Evolutionary conservation across 2,329 filamentous ascomycete genomes (phyloP).

Genomic region (Penicillium sp.): DNA sequence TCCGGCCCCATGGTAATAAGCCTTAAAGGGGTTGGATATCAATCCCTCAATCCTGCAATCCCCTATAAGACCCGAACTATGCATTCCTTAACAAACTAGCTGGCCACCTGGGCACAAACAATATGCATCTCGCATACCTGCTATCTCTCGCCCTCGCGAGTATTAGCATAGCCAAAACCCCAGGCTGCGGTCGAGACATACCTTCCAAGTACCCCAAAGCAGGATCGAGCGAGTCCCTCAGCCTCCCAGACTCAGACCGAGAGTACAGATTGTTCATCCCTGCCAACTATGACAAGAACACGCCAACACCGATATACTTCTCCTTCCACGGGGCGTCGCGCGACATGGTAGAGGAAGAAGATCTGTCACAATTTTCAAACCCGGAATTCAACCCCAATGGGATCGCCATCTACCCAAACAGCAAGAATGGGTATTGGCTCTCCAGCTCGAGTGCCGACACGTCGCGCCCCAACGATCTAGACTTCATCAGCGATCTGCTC

Average conservation of each 20-base stretch:
- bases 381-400: conserved; percentile 44
- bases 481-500: conserved; percentile 47
- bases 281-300: conserved; percentile 35
- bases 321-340: conserved; percentile 49
- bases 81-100: not conserved
- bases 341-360: conserved; percentile 38
- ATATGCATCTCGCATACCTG: conserved; percentile 7
- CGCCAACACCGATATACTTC: conserved; percentile 44
- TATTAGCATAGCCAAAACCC: conserved; percentile 2
- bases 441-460: conserved; percentile 37
- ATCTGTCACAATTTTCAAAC: conserved; percentile 48
- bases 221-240: conserved; percentile 12
- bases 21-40: not conserved
- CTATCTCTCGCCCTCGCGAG: conserved; percentile 7
- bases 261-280: conserved; percentile 27
- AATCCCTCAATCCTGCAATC: not conserved
- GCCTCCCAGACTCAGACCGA: conserved; percentile 17
- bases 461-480: conserved; percentile 41
- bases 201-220: conserved; percentile 17
- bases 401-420: conserved; percentile 48
- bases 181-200: conserved; percentile 20
- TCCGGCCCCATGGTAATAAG: not conserved
- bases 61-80: not conserved
- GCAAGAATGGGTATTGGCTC: conserved; percentile 36
- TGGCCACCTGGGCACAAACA: not conserved